Conservation (phyloP, 208 protist genomes). For the Eutreptiella sp. region DNA sequence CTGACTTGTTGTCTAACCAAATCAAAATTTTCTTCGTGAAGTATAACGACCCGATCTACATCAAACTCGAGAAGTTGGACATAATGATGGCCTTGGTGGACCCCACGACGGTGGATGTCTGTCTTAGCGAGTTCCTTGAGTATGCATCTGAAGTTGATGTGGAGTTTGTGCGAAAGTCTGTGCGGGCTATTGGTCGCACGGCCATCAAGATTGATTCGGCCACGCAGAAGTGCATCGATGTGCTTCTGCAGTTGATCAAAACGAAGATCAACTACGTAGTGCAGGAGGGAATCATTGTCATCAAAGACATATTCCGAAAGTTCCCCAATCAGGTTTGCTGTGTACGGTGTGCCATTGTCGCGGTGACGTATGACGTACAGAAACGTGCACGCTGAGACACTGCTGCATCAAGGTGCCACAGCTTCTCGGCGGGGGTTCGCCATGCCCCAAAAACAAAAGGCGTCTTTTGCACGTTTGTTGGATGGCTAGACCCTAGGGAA, state of each 20-base stretch:
- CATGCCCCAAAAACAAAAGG: too few relatives aligned
- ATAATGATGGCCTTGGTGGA: conserved; percentile 88
- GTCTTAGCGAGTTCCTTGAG: conserved; percentile 87
- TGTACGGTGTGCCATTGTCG: too few relatives aligned
- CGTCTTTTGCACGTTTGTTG: too few relatives aligned
- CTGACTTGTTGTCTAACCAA: conserved; percentile 53
- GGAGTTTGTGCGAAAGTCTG: conserved; percentile 88
- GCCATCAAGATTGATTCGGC: conserved; percentile 86
- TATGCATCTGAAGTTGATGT: conserved; percentile 91
- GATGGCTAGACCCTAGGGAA: too few relatives aligned
- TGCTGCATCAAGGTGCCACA: too few relatives aligned
- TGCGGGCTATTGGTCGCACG: conserved; percentile 88
- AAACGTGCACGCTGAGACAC: too few relatives aligned
- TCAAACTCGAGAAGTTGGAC: conserved; percentile 98
- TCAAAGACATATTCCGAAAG: conserved; percentile 91
- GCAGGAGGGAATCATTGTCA: conserved; percentile 93
- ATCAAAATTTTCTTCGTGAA: conserved; percentile 93
- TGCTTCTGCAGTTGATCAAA: conserved; percentile 87
- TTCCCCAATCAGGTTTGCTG: conserved; percentile 86
- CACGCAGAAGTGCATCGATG: conserved; percentile 81
- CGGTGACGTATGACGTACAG: too few relatives aligned
- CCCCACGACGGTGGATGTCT: conserved; percentile 69
- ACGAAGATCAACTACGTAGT: conserved; percentile 92
- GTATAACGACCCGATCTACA: conserved; percentile 97
- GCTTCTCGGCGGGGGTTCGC: too few relatives aligned